A percentile compares a stretch with the other conserved stretches of the same genome.
phyloP scores from a whole-genome alignment of 768 basidiomycete species.

The Fistulinella prunicolor region DNA sequence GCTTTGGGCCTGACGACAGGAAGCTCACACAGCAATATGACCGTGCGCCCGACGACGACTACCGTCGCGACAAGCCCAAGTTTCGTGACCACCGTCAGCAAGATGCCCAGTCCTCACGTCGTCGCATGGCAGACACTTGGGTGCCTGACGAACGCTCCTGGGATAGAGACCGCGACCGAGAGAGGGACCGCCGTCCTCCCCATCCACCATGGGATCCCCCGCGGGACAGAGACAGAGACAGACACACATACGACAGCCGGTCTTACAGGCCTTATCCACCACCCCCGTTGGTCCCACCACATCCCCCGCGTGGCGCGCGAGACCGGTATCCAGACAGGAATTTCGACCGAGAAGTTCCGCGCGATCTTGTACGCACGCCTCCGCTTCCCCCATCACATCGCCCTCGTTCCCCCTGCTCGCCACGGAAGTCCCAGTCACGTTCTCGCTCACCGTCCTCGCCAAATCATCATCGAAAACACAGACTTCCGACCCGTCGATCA shows the following conservation, averaged over 20 bases:
- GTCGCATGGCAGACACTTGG: constrained; percentile 26
- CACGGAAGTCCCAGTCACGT: constrained; percentile 33
- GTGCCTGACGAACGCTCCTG: constrained; percentile 27
- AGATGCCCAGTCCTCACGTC: constrained; percentile 13
- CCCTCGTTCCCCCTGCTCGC: constrained; percentile 23
- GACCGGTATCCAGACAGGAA: constrained; percentile 27
- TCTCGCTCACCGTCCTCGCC: constrained; percentile 38
- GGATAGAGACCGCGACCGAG: constrained; percentile 22
- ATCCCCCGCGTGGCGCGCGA: constrained; percentile 16
- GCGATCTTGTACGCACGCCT: constrained; percentile 23
- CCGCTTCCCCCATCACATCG: constrained; percentile 20
- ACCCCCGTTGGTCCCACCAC: constrained; percentile 1
- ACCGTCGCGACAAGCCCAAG: constrained; percentile 31
- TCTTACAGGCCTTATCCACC: constrained; percentile 18
- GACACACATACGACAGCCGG: constrained; percentile 18
- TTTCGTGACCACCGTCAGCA: constrained; percentile 21
- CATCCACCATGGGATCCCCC: constrained; percentile 18
- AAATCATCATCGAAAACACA: constrained; percentile 31
- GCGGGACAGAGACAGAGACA: constrained; percentile 25
- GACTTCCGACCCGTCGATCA: constrained; percentile 38
- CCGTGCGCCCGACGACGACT: constrained; percentile 45
- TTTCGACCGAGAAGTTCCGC: constrained; percentile 22
- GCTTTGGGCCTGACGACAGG: constrained; percentile 30
- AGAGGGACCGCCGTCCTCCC: constrained; percentile 27
- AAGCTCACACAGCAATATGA: constrained; percentile 33